Evolutionary conservation across 768 basidiomycete genomes (phyloP), one percentile per base, ranked within the genome.

Genomic region (Suillus plorans): DNA sequence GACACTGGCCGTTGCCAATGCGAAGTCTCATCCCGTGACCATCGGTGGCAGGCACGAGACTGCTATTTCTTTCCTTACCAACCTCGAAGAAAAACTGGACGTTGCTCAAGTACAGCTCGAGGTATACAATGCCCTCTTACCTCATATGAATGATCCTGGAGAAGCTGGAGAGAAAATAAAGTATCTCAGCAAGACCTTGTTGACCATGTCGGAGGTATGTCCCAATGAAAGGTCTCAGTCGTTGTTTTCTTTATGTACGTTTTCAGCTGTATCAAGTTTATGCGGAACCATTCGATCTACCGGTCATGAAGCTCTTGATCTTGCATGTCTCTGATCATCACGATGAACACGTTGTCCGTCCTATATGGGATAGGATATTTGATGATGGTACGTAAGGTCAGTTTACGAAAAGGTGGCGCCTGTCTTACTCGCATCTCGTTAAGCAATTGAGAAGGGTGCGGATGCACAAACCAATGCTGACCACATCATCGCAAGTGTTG

Each of bases 101-200:
- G 97, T 99, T 31, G 93, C 95, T 7, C 92, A 97, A 77, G 94
- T 99, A 10, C 97, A 99, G 73, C 80, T 96, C n/a, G 97, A 98
- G 76, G 85, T 97, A 56, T 92, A 88, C 71, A 85, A 91, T 68
- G 79, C 81, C 13, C 81, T 94, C 18, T 73, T 81, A 8, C 86
- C 89, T 20, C 89, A 87, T 66, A 77, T 85, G 36, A 79, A 83
- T 65, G 86, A 90, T 65, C 84, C 85, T 14, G 84, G 82, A 2
- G 87, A 86, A 68, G 84, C 87, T 62, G 86, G 89, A 47, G 83
- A 85, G 63, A 84, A 86, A 68, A 85, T 92, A 69, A 83, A 81
- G 64, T 71, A 81, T n/a, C 76, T 91, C 47, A 84, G 85, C 37
- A 82, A 80, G 69, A 80, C 79, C 31, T 74, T 98, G 53, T 86